Base-by-base conservation (phyloP, 169 alveolate species). In the Plasmodium inui region DNA sequence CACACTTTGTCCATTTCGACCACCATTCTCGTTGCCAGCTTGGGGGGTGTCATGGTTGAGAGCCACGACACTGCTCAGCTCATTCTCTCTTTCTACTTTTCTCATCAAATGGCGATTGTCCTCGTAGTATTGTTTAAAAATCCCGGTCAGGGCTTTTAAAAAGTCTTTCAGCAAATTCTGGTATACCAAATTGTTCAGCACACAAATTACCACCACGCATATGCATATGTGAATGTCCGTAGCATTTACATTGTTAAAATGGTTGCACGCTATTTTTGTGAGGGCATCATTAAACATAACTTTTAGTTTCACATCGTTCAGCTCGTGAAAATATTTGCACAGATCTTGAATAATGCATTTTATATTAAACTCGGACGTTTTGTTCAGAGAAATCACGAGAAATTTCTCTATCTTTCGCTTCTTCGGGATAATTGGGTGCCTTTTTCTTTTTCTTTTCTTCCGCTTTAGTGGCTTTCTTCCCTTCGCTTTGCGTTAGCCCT, bases 321-420 rank as follows among this genome's bases (percentile, higher is more conserved):
- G 34, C 4, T 80, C 83, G 53, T 80, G 90, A 89, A 89, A 89
- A 89, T 89, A 89, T 80, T 89, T 61, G 82, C 89, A 78, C 9
- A 89, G 67, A 61, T 89, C 94, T 30, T 89, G 79, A 57, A 89
- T 73, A 89, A 89, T 89, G 72, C 61, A 22, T 80, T 89, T 89
- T 89, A 89, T 89, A 80, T 89, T 89, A 70, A 89, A 89, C 37
- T 89, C 94, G 1, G 94, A 89, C 34, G 90, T 89, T 53, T 89
- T 89, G 55, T 89, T 89, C 7, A 89, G 61, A 22, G 94, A 80
- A 17, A 32, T 8, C 73, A 81, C 67, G 26, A 89, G 89, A 80
- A 80, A 89, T 37, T 89, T 89, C 19, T 89, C 94, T 44, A 89
- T 89, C 72, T 89, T 89, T 89, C 22, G 37, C 26, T 19, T 89